Evolutionary conservation across 139 green algal species (phyloP).

Genomic region (Astrephomene gubernaculifera): DNA sequence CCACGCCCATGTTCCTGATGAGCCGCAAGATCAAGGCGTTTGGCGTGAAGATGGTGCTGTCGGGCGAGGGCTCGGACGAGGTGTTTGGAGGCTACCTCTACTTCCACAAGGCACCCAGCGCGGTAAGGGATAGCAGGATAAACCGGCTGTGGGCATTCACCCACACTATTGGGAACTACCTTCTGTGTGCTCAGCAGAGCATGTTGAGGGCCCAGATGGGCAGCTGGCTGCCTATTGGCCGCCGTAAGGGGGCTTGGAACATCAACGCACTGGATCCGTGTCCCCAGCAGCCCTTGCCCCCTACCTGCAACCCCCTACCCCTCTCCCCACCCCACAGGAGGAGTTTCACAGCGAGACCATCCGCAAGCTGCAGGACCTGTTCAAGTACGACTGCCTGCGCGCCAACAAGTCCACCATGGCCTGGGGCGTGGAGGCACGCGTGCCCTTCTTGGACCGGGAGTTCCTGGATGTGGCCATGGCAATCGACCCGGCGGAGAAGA

Average conservation of each 20-base stretch:
- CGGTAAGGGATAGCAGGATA: slow-evolving; percentile 36
- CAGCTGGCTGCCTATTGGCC: too few species aligned
- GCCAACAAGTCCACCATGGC: slow-evolving; percentile 98
- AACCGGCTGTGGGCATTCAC: too few species aligned
- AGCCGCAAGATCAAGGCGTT: slow-evolving; percentile 93
- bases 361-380: slow-evolving; percentile 89
- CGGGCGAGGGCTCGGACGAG: slow-evolving; percentile 96
- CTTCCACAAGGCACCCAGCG: slow-evolving; percentile 96
- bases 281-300: neutral
- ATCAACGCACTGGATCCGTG: neutral
- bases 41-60: slow-evolving; percentile 90
- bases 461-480: slow-evolving; percentile 94
- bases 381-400: slow-evolving; percentile 95
- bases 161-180: too few species aligned
- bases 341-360: slow-evolving; percentile 94
- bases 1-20: slow-evolving; percentile 98
- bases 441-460: slow-evolving; percentile 95
- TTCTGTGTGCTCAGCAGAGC: too few species aligned
- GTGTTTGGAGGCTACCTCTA: slow-evolving; percentile 98
- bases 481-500: slow-evolving; percentile 93
- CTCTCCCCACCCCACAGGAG: slow-evolving; percentile 46
- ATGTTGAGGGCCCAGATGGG: too few species aligned
- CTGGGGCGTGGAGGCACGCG: slow-evolving; percentile 92
- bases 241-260: neutral
- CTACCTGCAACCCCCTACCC: neutral